Evolutionary conservation across 2,329 filamentous ascomycete genomes (phyloP).

Genomic region (Fusarium succisae): DNA sequence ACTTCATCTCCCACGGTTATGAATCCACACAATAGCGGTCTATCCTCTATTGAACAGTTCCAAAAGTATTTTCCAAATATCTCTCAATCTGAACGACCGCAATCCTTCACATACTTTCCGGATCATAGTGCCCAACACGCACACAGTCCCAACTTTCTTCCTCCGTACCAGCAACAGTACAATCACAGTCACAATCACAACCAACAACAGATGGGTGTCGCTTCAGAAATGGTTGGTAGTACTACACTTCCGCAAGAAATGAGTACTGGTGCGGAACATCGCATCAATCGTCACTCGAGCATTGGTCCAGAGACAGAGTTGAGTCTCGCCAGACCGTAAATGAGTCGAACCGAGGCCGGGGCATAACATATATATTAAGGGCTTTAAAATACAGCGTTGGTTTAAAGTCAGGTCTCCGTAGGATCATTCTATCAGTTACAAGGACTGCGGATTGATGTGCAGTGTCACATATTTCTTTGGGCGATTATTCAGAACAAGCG

Average conservation of each 20-base stretch:
- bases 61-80: slow-evolving; percentile 31
- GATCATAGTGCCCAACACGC: slow-evolving; percentile 14
- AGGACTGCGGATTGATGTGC: not conserved
- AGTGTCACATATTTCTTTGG: not conserved
- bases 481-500: not conserved
- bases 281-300: not conserved
- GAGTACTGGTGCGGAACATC: slow-evolving; percentile 29
- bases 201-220: slow-evolving; percentile 18
- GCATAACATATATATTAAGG: not conserved
- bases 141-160: slow-evolving; percentile 18
- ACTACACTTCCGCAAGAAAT: slow-evolving; percentile 32
- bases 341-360: not conserved
- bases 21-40: slow-evolving; percentile 26
- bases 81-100: slow-evolving; percentile 26
- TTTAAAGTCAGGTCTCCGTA: not conserved
- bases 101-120: slow-evolving; percentile 26
- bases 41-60: slow-evolving; percentile 29
- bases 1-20: slow-evolving; percentile 16
- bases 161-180: slow-evolving; percentile 23
- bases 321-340: not conserved
- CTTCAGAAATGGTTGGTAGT: slow-evolving; percentile 40
- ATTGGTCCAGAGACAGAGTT: slow-evolving; percentile 7
- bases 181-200: not conserved
- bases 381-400: not conserved
- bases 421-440: too few relatives aligned